Conservation (phyloP, 768 basidiomycete genomes). For the Austroboletus eburneus region DNA sequence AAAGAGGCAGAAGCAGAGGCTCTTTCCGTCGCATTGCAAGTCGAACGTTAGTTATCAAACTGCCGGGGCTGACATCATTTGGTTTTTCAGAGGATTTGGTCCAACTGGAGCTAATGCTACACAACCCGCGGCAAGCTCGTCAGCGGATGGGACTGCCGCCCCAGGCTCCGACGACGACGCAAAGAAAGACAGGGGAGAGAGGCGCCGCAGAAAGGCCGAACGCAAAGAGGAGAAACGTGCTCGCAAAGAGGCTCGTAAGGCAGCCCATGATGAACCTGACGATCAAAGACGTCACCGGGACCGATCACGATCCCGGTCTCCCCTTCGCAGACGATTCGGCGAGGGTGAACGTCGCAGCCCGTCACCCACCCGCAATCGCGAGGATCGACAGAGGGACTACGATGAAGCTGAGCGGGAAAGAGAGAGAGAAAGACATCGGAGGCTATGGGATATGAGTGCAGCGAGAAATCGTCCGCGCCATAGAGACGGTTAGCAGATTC, state of each 20-base stretch:
- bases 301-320: constrained; percentile 37
- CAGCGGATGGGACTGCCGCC: constrained; percentile 13
- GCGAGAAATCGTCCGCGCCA: constrained; percentile 34
- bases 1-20: constrained; percentile 92
- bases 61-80: constrained; percentile 4
- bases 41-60: constrained; percentile 8
- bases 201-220: constrained; percentile 46
- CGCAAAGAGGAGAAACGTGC: constrained; percentile 59
- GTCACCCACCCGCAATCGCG: constrained; percentile 24
- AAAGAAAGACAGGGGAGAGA: constrained; percentile 46
- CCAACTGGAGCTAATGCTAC: constrained; percentile 40
- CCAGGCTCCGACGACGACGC: constrained; percentile 29
- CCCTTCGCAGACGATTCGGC: constrained; percentile 13
- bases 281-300: constrained; percentile 21
- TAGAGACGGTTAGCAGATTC: constrained; percentile 17
- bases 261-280: constrained; percentile 32
- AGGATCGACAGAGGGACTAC: constrained; percentile 24
- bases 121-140: constrained; percentile 18
- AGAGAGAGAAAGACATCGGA: constrained; percentile 42
- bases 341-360: constrained; percentile 28
- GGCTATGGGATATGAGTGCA: constrained; percentile 48
- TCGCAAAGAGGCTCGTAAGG: constrained; percentile 47
- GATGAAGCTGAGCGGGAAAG: constrained; percentile 24
- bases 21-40: constrained; percentile 72
- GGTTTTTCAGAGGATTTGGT: constrained; percentile 65